These are phyloP conservation scores for Cryptococcus jaspeensis DNA, from an alignment of 1,284 basidiomycete genomes.

Conservation along the genomic window DNA sequence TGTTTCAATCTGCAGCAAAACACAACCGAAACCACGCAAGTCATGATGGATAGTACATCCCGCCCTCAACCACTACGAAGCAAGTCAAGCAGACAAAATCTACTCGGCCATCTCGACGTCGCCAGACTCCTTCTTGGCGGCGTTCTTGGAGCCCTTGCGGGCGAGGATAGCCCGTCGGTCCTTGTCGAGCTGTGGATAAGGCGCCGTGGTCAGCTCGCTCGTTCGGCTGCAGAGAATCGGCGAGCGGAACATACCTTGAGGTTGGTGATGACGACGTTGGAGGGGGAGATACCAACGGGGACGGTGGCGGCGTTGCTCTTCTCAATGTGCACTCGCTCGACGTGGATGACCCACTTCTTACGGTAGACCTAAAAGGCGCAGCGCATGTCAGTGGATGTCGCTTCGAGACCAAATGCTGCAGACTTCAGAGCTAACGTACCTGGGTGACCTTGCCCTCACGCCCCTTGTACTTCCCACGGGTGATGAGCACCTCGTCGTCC, in stretches of 20 bases:
- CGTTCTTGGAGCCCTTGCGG: conserved; percentile 52
- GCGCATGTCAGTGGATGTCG: conserved; percentile 1
- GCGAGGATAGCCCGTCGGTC: conserved; percentile 55
- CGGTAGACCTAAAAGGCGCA: conserved; percentile 80
- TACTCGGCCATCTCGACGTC: conserved; percentile 51
- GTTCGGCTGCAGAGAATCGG: background rate
- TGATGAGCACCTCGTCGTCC: conserved; percentile 97
- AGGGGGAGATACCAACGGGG: conserved; percentile 93
- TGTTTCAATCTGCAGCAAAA: background rate
- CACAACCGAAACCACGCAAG: background rate
- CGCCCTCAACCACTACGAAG: conserved; percentile 6
- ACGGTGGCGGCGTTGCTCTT: conserved; percentile 95
- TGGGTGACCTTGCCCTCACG: conserved; percentile 96
- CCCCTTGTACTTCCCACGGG: conserved; percentile 95
- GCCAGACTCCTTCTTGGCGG: conserved; percentile 34
- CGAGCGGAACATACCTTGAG: conserved; percentile 64
- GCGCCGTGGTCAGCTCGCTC: background rate
- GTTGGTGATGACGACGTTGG: conserved; percentile 91
- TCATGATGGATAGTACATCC: conserved; percentile 12
- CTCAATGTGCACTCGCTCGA: conserved; percentile 96
- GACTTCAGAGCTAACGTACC: conserved; percentile 32
- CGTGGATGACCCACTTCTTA: conserved; percentile 99
- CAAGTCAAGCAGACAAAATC: conserved; percentile 6
- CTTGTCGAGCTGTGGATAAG: conserved; percentile 45
- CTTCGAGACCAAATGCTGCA: background rate